Percentiles rank a stretch among this genome's conserved stretches.
Conservation (phyloP, 2,329 filamentous ascomycete species). For the Clarireedia paspali region DNA sequence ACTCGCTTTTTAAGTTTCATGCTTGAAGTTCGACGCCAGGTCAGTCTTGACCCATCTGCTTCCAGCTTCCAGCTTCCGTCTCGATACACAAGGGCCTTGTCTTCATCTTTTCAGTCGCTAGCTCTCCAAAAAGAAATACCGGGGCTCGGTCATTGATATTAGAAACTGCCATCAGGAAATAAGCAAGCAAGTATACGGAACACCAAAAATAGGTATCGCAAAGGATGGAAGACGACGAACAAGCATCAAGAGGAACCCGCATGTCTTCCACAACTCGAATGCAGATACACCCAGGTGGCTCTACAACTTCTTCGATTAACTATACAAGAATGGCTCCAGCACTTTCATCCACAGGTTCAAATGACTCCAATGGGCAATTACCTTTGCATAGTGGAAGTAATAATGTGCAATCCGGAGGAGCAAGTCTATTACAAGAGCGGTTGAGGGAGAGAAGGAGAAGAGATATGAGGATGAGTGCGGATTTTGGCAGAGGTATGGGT, state of each 20-base stretch:
- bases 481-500: constrained; percentile 10
- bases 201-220: background rate
- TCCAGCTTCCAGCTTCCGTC: background rate
- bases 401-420: constrained; percentile 13
- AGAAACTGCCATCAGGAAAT: no score
- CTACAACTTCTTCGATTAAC: constrained; percentile 17
- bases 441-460: constrained; percentile 29
- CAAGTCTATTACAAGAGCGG: constrained; percentile 28
- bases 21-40: background rate
- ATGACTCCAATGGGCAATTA: constrained; percentile 14
- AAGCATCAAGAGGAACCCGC: constrained; percentile 5
- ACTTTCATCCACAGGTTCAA: constrained; percentile 5
- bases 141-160: no score
- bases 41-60: background rate
- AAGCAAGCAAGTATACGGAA: background rate
- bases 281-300: constrained; percentile 2
- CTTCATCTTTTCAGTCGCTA: no score
- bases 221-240: constrained; percentile 8
- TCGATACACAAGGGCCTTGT: background rate
- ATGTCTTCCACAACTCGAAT: constrained; percentile 14
- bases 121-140: no score
- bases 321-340: constrained; percentile 23
- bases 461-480: constrained; percentile 21
- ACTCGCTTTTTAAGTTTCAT: background rate
- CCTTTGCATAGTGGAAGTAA: constrained; percentile 9